Percentiles rank a stretch among this genome's conserved stretches.
Conservation (phyloP, 2,329 filamentous ascomycete species). For the Penicillium sp. region DNA sequence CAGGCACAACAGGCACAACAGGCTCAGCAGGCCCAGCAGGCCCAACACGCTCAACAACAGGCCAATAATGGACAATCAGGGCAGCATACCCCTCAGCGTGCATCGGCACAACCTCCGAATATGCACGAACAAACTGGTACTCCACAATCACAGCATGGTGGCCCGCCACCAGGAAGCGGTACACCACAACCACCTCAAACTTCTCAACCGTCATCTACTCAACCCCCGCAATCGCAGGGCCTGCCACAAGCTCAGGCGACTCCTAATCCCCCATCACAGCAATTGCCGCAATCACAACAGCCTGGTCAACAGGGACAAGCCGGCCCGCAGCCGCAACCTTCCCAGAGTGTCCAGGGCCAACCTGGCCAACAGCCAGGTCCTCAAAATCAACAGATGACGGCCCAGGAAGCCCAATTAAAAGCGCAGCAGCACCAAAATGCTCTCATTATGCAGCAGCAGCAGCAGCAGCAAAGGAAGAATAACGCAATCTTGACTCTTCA, state of each 20-base stretch:
- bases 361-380: slow-evolving; percentile 39
- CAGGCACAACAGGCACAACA: slow-evolving; percentile 34
- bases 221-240: slow-evolving; percentile 38
- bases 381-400: slow-evolving; percentile 40
- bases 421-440: slow-evolving; percentile 42
- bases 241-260: slow-evolving; percentile 37
- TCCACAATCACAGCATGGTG: slow-evolving; percentile 46
- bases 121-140: slow-evolving; percentile 45
- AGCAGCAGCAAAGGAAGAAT: slow-evolving; percentile 34
- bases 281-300: slow-evolving; percentile 40
- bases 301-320: slow-evolving; percentile 30
- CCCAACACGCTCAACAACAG: slow-evolving; percentile 23
- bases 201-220: slow-evolving; percentile 32
- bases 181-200: slow-evolving; percentile 39
- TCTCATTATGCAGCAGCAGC: slow-evolving; percentile 41
- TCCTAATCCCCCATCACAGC: slow-evolving; percentile 38
- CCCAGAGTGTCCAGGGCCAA: slow-evolving; percentile 29
- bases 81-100: slow-evolving; percentile 41
- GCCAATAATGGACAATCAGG: slow-evolving; percentile 24
- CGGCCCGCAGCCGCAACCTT: slow-evolving; percentile 36
- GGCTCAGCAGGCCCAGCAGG: slow-evolving; percentile 30
- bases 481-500: slow-evolving; percentile 54
- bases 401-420: slow-evolving; percentile 43
- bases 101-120: slow-evolving; percentile 43
- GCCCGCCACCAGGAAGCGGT: slow-evolving; percentile 37